Conservation (phyloP, 2,329 filamentous ascomycete genomes). For the Beauveria rudraprayagi region DNA sequence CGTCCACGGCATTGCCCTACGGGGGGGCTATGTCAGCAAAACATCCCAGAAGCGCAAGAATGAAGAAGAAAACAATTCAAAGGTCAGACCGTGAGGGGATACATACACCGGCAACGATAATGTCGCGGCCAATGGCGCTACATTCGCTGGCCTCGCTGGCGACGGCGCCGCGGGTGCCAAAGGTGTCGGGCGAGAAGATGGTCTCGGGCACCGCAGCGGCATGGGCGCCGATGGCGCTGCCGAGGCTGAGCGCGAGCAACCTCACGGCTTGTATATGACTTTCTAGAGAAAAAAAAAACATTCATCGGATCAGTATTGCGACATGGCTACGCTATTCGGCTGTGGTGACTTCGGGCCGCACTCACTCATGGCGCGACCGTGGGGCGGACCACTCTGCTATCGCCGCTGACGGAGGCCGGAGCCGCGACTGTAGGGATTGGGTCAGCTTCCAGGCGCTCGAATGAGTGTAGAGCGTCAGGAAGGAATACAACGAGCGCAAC, state of each 20-base stretch:
- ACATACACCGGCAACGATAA: slow-evolving; percentile 46
- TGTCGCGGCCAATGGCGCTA: slow-evolving; percentile 58
- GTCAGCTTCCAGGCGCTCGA: too few relatives aligned
- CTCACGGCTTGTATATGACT: not conserved
- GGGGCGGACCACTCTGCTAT: too few relatives aligned
- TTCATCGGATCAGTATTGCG: not conserved
- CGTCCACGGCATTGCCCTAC: slow-evolving; percentile 68
- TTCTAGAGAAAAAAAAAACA: not conserved
- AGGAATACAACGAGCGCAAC: too few relatives aligned
- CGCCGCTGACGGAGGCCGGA: too few relatives aligned
- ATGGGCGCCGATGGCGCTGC: not conserved
- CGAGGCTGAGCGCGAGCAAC: not conserved
- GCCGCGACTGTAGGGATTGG: too few relatives aligned
- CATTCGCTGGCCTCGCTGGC: slow-evolving; percentile 63
- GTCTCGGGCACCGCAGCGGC: slow-evolving; percentile 14
- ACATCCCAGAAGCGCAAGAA: not conserved
- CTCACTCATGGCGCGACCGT: too few relatives aligned
- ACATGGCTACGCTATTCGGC: not conserved
- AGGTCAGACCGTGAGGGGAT: too few relatives aligned
- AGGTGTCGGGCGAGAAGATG: slow-evolving; percentile 16
- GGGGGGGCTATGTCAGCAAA: not conserved
- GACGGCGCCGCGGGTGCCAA: slow-evolving; percentile 49
- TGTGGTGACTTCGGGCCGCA: too few relatives aligned
- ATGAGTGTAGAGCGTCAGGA: too few relatives aligned
- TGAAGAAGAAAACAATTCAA: not conserved